Evolutionary conservation across 345 rosid genomes (phyloP).

Genomic region (Arabis alpina): DNA sequence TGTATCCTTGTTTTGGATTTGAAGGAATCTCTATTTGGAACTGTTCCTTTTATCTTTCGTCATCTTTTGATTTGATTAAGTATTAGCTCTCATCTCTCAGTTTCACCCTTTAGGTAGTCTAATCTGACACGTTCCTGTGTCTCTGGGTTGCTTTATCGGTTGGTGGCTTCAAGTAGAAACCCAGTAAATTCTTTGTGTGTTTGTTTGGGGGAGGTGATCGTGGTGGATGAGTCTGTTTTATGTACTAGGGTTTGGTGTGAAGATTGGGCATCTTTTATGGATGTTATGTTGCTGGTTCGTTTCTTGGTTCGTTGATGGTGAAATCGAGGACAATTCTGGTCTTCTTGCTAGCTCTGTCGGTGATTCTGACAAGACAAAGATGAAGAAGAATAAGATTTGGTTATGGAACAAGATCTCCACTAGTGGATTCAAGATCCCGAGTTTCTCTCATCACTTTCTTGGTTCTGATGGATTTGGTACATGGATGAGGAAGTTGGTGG

Average conservation of each 20-base stretch:
- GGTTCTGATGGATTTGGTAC: slow-evolving; percentile 61
- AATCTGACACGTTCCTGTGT: slow-evolving; percentile 45
- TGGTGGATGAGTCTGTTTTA: slow-evolving; percentile 80
- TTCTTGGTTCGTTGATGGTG: slow-evolving; percentile 66
- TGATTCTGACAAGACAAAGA: slow-evolving; percentile 40
- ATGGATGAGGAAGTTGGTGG: slow-evolving; percentile 69
- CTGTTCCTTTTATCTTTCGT: slow-evolving; percentile 30
- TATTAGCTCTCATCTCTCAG: slow-evolving; percentile 21
- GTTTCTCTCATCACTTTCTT: slow-evolving; percentile 54
- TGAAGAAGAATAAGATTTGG: slow-evolving; percentile 57
- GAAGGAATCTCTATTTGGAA: slow-evolving; percentile 34
- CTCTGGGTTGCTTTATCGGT: slow-evolving; percentile 36
- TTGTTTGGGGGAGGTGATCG: too few relatives aligned
- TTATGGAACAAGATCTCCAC: slow-evolving; percentile 43
- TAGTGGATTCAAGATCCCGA: slow-evolving; percentile 55
- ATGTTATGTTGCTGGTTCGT: slow-evolving; percentile 82
- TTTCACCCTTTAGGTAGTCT: slow-evolving; percentile 19
- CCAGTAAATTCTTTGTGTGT: background rate
- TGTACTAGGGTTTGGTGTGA: slow-evolving; percentile 77
- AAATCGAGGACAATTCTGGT: slow-evolving; percentile 52
- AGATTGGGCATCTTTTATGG: slow-evolving; percentile 84
- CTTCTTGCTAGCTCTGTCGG: slow-evolving; percentile 47
- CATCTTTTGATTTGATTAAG: slow-evolving; percentile 31
- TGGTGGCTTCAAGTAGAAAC: slow-evolving; percentile 42
- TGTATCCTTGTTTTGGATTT: slow-evolving; percentile 38